Evolutionary conservation across 1,284 basidiomycete genomes (phyloP), one percentile per base, ranked within the genome.

Genomic region (Pascua sp.): DNA sequence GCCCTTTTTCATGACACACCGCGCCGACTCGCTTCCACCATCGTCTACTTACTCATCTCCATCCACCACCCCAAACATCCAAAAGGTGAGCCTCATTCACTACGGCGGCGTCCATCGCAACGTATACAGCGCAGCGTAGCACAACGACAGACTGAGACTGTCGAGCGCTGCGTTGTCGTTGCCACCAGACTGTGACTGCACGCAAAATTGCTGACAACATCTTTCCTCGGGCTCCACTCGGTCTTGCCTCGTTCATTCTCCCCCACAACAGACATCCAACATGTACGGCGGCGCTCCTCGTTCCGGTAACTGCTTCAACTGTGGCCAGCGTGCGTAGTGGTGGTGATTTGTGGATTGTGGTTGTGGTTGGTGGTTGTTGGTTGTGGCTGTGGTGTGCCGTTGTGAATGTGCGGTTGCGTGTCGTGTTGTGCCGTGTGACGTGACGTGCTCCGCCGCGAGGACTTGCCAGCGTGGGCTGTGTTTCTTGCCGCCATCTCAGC

Each of bases 241-340:
- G 11, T 36, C 5, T 16, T n/a, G 4, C 43, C 13, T 3, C 42
- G 4, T 32, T 17, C 13, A 11, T 37, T 32, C 38, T 13, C 17
- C 17, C 13, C 40, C 36, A n/a, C 24, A 38, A 42, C 52, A 54
- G 40, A 57, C 46, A 62, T 47, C 60, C 24, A 64, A 62, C 64
- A 71, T 72, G 70, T 73, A 67, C 70, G 70, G 71, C 67, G 67
- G 69, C 57, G 59, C 62, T 56, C 60, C 61, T 56, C 67, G 69
- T 63, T 65, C 67, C 54, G 67, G 68, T 58, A 72, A 71, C 64
- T 76, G 74, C 65, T 76, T 76, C 71, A 76, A 76, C 70, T 76
- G 74, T 67, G 74, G 74, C 62, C 65, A 66, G 59, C 69, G 74
- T 75, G 68, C 60, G 73, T 73, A 52, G 58, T 52, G 53, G 57